A percentile compares a stretch with the other conserved stretches of the same genome.
Conservation (phyloP, 306 rosid genomes). For the Dicorynia guianensis region DNA sequence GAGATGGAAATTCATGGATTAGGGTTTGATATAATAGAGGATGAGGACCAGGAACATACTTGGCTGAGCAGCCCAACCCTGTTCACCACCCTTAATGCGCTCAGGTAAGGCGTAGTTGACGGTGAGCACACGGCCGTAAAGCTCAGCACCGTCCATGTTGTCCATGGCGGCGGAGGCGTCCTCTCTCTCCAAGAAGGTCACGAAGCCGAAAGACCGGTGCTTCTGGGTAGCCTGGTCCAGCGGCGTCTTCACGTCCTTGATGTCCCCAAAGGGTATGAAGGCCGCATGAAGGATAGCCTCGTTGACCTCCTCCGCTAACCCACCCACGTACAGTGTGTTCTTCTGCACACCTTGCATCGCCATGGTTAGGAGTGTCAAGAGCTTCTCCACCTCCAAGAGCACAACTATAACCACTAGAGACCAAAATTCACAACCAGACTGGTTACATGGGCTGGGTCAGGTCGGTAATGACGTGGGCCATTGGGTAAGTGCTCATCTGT, state of each 20-base stretch:
- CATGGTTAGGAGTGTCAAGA: constrained; percentile 37
- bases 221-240: constrained; percentile 95
- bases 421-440: too few species aligned
- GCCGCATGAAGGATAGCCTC: constrained; percentile 86
- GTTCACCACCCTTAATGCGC: constrained; percentile 93
- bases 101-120: constrained; percentile 96
- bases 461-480: too few species aligned
- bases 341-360: constrained; percentile 94
- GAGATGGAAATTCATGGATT: neutral
- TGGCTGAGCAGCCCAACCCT: constrained; percentile 99
- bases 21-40: constrained; percentile 15
- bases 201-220: constrained; percentile 97
- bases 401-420: too few species aligned
- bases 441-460: too few species aligned
- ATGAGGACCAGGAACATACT: constrained; percentile 47
- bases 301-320: constrained; percentile 92
- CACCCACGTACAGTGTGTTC: constrained; percentile 90
- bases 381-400: too few species aligned
- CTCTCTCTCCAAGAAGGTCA: constrained; percentile 87
- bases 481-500: too few species aligned
- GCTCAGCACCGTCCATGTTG: constrained; percentile 97
- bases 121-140: constrained; percentile 94
- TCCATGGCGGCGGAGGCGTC: constrained; percentile 97
- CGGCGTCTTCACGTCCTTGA: constrained; percentile 93
- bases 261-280: constrained; percentile 93